A percentile compares a stretch with the other conserved stretches of the same genome.
These are phyloP conservation scores for Aspergillus sp. DNA, from an alignment of 2,329 filamentous ascomycete species.

Conservation along the genomic window DNA sequence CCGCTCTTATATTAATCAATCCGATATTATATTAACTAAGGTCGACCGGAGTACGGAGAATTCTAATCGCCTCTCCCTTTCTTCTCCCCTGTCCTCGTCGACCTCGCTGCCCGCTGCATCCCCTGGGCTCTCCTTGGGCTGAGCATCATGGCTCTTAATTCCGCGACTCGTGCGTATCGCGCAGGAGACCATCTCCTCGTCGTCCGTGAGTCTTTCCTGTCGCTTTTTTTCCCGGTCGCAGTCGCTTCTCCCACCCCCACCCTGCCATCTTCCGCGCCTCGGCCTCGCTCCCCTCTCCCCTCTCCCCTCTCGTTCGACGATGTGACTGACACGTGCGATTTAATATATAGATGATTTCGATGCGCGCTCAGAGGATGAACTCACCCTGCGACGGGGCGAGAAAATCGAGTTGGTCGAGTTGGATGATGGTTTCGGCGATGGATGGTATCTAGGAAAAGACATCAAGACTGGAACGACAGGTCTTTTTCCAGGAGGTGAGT, in stretches of 20 bases:
- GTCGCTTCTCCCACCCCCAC: constrained; percentile 7
- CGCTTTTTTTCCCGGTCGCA: constrained; percentile 11
- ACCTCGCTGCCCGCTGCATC: constrained; percentile 2
- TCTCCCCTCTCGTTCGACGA: constrained; percentile 8
- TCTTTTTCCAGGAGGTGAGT: constrained; percentile 50
- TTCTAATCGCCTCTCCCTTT: constrained; percentile 3
- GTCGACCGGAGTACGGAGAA: constrained; percentile 3
- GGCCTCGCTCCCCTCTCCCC: constrained; percentile 6
- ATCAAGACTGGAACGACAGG: constrained; percentile 42
- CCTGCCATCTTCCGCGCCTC: constrained; percentile 6
- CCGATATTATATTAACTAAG: not conserved
- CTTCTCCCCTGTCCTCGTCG: constrained; percentile 2
- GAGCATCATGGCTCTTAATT: constrained; percentile 32
- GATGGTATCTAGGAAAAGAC: constrained; percentile 62
- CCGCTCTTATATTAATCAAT: not conserved
- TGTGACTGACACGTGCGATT: constrained; percentile 17
- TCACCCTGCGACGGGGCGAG: constrained; percentile 77
- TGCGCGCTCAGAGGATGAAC: constrained; percentile 87
- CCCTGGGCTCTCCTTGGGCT: constrained; percentile 10
- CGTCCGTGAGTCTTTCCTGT: constrained; percentile 40
- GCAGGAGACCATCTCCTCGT: constrained; percentile 47
- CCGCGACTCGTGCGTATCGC: constrained; percentile 36
- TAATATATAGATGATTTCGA: constrained; percentile 75
- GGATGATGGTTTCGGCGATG: constrained; percentile 67
- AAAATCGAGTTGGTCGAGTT: constrained; percentile 63